These are phyloP conservation scores for Metschnikowia drakensbergensis DNA, from an alignment of 805 yeast genomes.

Conservation along the genomic window DNA sequence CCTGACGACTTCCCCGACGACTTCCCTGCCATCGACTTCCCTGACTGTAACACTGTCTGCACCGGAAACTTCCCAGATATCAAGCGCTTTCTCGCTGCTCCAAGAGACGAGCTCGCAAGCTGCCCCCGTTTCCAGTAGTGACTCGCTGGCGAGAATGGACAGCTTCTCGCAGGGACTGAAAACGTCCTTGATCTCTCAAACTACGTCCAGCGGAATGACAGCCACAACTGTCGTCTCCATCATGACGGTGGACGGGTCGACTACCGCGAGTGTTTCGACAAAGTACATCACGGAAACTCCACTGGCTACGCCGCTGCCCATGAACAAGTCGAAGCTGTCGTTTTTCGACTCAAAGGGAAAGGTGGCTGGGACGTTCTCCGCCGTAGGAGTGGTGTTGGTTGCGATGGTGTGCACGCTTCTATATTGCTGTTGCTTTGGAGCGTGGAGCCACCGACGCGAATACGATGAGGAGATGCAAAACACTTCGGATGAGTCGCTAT, in stretches of 20 bases:
- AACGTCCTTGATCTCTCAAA: neutral
- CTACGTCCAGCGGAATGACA: constrained; percentile 16
- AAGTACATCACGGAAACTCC: constrained; percentile 21
- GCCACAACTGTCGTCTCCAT: constrained; percentile 33
- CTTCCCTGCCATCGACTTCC: no score
- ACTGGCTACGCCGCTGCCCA: constrained; percentile 7
- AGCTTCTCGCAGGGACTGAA: neutral
- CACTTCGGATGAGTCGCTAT: constrained; percentile 30
- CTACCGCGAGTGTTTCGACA: constrained; percentile 21
- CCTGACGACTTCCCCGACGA: neutral
- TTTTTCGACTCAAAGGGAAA: constrained; percentile 70
- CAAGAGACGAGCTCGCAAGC: neutral
- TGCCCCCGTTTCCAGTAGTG: neutral
- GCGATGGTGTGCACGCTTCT: constrained; percentile 42
- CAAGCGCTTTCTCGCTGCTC: neutral
- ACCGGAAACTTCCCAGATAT: neutral
- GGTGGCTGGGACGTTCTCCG: constrained; percentile 83
- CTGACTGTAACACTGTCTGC: neutral
- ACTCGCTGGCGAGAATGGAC: neutral
- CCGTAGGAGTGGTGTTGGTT: constrained; percentile 62
- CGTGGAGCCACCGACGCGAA: constrained; percentile 20
- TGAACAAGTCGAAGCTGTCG: constrained; percentile 22
- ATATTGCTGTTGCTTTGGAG: constrained; percentile 35
- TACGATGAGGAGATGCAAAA: constrained; percentile 39
- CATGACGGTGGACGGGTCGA: constrained; percentile 32